Evolutionary conservation across 441 rosid genomes (phyloP), one percentile per base, ranked within the genome.

Genomic region (Raphanus hybrid): DNA sequence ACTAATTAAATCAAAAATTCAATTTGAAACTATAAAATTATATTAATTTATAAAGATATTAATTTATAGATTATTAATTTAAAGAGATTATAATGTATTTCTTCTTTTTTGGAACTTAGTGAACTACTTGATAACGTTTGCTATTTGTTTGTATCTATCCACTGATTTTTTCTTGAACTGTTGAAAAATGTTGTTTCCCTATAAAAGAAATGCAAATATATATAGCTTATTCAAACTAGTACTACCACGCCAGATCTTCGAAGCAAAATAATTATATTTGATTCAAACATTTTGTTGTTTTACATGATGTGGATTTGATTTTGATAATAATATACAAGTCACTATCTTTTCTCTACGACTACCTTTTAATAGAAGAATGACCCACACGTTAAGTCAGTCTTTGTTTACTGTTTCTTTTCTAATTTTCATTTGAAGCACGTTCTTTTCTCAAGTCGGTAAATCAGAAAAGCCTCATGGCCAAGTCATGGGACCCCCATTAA

Each of bases 371-470:
- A 74, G 34, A 57, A 39, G 78, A 10, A 14, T 68, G 73, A 34
- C 27, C 68, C 73, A 75, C 67, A 60, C 78, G 78, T 68, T 16
- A 59, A 29, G 39, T 61, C n/a, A 68, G 78, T 75, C 74, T 68
- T 68, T 61, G 4, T 68, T 75, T 68, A 55, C 60, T 55, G 18
- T 55, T 55, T 55, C 1, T 55, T 57, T 45, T 48, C 16, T 55
- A 2, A 10, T 16, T 4, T 75, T 69, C 27, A 12, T 50, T 60
- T 50, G 74, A 68, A 58, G 37, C 78, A 41, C 64, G 66, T 64
- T 64, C 6, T 63, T 32, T 71, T 60, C 67, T 59, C 67, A 26
- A 6, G 27, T n/a, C 66, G 64, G 26, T 2, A 39, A 41, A 23
- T 59, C 20, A 23, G 64, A 71, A 20, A 59, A 39, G 11, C 66